These are phyloP conservation scores for Lasiodiplodia hormozganensis DNA, from an alignment of 2,329 filamentous ascomycete genomes.

Conservation along the genomic window DNA sequence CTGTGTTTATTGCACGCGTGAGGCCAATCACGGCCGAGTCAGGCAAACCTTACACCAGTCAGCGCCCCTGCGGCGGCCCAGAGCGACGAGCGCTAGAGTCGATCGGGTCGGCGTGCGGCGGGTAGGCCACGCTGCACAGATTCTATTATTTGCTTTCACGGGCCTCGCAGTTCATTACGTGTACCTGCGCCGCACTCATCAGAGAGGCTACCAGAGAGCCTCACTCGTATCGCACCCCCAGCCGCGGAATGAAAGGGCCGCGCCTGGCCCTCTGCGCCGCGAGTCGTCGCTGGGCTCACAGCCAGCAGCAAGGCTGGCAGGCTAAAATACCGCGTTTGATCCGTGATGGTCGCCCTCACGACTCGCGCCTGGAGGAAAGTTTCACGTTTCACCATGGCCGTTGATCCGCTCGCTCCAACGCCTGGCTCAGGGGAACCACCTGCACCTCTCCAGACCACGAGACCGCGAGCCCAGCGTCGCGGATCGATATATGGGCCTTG, in stretches of 20 bases:
- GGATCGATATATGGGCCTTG: slow-evolving; percentile 27
- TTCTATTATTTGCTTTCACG: slow-evolving; percentile 26
- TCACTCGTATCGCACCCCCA: background rate
- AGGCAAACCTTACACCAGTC: slow-evolving; percentile 1
- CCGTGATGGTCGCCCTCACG: slow-evolving; percentile 24
- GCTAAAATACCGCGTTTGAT: slow-evolving; percentile 26
- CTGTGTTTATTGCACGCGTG: slow-evolving; percentile 21
- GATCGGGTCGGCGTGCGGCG: slow-evolving; percentile 16
- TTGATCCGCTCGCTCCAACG: slow-evolving; percentile 18
- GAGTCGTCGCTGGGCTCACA: slow-evolving; percentile 9
- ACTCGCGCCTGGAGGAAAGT: slow-evolving; percentile 16
- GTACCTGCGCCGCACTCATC: slow-evolving; percentile 7
- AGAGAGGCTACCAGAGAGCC: slow-evolving; percentile 4
- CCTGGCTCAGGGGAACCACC: slow-evolving; percentile 26
- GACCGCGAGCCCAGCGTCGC: slow-evolving; percentile 16
- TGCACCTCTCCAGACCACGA: slow-evolving; percentile 13
- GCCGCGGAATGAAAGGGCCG: background rate
- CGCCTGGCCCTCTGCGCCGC: slow-evolving; percentile 9
- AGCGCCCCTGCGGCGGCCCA: slow-evolving; percentile 17
- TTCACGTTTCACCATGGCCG: slow-evolving; percentile 24
- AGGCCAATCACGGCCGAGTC: slow-evolving; percentile 22
- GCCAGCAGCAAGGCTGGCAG: slow-evolving; percentile 18
- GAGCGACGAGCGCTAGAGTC: slow-evolving; percentile 20
- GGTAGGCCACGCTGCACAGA: slow-evolving; percentile 21
- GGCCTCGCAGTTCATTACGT: slow-evolving; percentile 26